phyloP scores from a whole-genome alignment of 2,329 filamentous ascomycete genomes.

The Penicillium occitanis region DNA sequence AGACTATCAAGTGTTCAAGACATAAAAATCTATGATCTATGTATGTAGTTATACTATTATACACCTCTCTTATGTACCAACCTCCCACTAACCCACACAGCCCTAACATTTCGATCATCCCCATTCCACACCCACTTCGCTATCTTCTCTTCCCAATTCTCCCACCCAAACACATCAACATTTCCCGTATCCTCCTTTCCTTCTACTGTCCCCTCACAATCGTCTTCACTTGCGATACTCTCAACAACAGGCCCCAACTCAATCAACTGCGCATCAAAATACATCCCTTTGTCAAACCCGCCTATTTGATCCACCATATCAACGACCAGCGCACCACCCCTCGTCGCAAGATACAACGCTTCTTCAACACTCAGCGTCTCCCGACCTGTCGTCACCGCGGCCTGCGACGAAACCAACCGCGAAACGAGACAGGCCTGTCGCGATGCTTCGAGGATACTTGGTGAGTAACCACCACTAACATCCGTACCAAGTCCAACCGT shows the following conservation, averaged over 20 bases:
- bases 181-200: constrained; percentile 51
- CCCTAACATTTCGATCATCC: constrained; percentile 84
- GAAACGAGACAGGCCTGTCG: constrained; percentile 78
- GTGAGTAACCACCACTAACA: constrained; percentile 81
- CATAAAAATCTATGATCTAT: neutral
- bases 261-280: constrained; percentile 88
- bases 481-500: constrained; percentile 87
- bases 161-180: constrained; percentile 89
- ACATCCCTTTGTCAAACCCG: constrained; percentile 79
- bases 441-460: constrained; percentile 78
- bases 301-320: constrained; percentile 72
- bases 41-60: neutral
- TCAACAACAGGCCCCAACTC: constrained; percentile 54
- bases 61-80: constrained; percentile 63
- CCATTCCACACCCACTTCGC: constrained; percentile 95
- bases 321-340: constrained; percentile 81
- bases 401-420: constrained; percentile 55
- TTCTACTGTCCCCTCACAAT: neutral
- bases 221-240: constrained; percentile 16
- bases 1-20: neutral
- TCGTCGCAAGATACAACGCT: constrained; percentile 79
- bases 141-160: constrained; percentile 80
- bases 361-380: constrained; percentile 80
- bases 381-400: constrained; percentile 41
- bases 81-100: constrained; percentile 84